Base-by-base conservation (phyloP, 2,329 filamentous ascomycete species). In the Lasiodiplodia hormozganensis region DNA sequence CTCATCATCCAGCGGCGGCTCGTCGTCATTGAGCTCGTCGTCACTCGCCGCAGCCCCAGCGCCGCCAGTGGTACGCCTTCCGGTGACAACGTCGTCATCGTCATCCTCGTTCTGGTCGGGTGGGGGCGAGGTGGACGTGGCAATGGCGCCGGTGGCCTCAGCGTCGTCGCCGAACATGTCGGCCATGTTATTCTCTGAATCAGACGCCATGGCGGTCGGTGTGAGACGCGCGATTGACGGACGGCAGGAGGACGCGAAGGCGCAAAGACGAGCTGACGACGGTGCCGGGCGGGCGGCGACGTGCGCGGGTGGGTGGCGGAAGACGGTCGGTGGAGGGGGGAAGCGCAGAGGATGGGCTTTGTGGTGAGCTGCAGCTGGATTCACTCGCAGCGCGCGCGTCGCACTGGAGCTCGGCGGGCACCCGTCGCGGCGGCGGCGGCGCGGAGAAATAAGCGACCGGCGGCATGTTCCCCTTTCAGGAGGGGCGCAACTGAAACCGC, bases 121-220 rank as follows among this genome's bases (percentile, higher is more conserved):
- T 10, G 38, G 53, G 21, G 66, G 68, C 8, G 74, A 71, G 25
- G 68, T 65, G 51, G 58, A 75, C 21, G 76, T 74, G 16, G 75
- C 73, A 6, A 77, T 74, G 11, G 74, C 74, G 69, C 72, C 76
- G 18, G 76, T 77, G 64, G 79, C 73, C 18, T 71, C 70, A 4
- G 76, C 75, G 31, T 81, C 75, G 66, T 68, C 58, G 77, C 76
- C 69, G 65, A 79, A 72, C 67, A 74, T 70, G 69, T 78, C 73
- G 10, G 72, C 70, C 4, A 71, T 65, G 66, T 67, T 62, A 64
- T 68, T 58, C 51, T 71, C 74, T 40, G 77, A 76, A 23, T 74
- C 73, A 23, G 77, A 79, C 57, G 79, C 80, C 81, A 83, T 82
- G 69, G 73, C 68, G 65, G 71, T 51, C 69, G 64, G 60, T 52